These are phyloP conservation scores for Lipomyces oligophaga DNA, from an alignment of 805 yeast genomes.

Conservation along the genomic window DNA sequence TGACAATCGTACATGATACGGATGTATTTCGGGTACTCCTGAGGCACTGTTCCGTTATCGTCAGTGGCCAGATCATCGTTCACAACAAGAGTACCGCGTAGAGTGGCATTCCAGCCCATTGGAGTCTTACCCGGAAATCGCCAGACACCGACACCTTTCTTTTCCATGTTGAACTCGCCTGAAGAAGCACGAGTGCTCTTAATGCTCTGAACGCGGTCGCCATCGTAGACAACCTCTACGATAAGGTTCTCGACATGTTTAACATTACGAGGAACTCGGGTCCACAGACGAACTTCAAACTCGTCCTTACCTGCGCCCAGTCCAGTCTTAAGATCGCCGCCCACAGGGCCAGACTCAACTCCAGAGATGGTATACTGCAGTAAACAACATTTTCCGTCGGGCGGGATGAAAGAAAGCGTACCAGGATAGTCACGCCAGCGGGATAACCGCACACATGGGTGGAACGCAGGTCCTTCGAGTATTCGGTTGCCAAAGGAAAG, in stretches of 20 bases:
- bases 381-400: constrained; percentile 62
- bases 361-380: constrained; percentile 44
- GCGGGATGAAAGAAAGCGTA: constrained; percentile 69
- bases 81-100: constrained; percentile 55
- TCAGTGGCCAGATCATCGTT: constrained; percentile 31
- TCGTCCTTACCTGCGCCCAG: constrained; percentile 53
- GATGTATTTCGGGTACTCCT: constrained; percentile 44
- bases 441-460: constrained; percentile 58
- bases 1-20: constrained; percentile 53
- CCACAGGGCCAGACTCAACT: constrained; percentile 49
- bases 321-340: constrained; percentile 51
- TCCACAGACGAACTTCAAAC: constrained; percentile 56
- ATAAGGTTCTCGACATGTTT: constrained; percentile 48
- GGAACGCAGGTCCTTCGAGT: constrained; percentile 53
- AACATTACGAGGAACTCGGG: constrained; percentile 46
- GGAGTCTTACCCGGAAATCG: constrained; percentile 54
- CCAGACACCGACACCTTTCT: constrained; percentile 62
- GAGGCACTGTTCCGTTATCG: constrained; percentile 22
- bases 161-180: constrained; percentile 65
- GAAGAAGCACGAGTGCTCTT: constrained; percentile 63
- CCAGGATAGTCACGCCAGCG: constrained; percentile 51
- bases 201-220: constrained; percentile 37
- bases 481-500: constrained; percentile 37
- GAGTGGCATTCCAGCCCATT: constrained; percentile 62
- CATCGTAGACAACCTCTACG: constrained; percentile 42